These are phyloP conservation scores for Erysimum pusillum DNA, from an alignment of 441 rosid species.

Conservation along the genomic window DNA sequence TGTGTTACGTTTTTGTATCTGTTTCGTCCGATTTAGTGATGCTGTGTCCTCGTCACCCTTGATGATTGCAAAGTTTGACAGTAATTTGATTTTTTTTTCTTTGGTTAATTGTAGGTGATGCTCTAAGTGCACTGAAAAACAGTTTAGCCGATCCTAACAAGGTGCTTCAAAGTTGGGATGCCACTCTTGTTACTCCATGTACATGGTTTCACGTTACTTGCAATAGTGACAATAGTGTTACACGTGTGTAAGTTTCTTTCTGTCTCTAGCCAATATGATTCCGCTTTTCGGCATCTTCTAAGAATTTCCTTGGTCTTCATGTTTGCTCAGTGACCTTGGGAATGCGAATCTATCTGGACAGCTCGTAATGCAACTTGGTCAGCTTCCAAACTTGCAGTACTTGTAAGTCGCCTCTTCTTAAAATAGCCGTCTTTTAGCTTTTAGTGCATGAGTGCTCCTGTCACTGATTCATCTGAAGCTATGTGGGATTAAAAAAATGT, in stretches of 20 bases:
- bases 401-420: constrained; percentile 60
- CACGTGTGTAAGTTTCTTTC: constrained; percentile 70
- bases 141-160: constrained; percentile 74
- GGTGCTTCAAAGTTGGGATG: constrained; percentile 82
- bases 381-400: constrained; percentile 80
- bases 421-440: neutral
- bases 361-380: constrained; percentile 85
- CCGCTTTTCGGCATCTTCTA: neutral
- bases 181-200: constrained; percentile 78
- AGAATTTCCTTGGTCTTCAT: constrained; percentile 27
- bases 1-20: neutral
- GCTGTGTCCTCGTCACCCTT: neutral
- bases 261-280: constrained; percentile 18
- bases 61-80: neutral
- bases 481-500: neutral
- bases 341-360: constrained; percentile 88
- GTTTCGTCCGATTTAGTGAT: neutral
- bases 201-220: constrained; percentile 84
- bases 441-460: neutral
- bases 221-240: constrained; percentile 72
- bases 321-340: constrained; percentile 82
- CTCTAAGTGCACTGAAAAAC: constrained; percentile 59
- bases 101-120: constrained; percentile 60
- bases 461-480: neutral
- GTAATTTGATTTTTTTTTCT: neutral